Conservation (phyloP, 768 basidiomycete species). For the Trametes gibbosa region DNA sequence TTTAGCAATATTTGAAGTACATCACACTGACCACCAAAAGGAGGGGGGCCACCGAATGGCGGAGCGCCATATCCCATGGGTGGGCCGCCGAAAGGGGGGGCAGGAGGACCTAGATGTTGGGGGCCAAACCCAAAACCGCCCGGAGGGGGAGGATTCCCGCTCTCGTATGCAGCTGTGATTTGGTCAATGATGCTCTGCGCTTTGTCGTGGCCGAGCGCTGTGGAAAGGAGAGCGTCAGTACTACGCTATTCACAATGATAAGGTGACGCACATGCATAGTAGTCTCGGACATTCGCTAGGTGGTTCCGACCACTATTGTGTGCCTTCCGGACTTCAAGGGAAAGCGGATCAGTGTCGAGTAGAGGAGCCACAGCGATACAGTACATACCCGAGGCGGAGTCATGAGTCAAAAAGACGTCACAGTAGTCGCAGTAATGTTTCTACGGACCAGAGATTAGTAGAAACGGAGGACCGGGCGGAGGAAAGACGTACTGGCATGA, state of each 20-base stretch:
- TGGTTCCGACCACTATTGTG: conserved; percentile 99
- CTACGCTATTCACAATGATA: background rate
- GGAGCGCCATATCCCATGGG: conserved; percentile 50
- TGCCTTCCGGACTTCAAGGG: conserved; percentile 81
- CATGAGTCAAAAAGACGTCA: conserved; percentile 92
- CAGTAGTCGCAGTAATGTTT: conserved; percentile 96
- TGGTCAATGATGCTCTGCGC: conserved; percentile 98
- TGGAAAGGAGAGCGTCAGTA: conserved; percentile 15
- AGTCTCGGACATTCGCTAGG: conserved; percentile 92
- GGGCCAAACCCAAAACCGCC: conserved; percentile 87
- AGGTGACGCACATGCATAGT: conserved; percentile 63
- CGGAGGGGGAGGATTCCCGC: conserved; percentile 79
- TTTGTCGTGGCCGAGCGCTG: conserved; percentile 91
- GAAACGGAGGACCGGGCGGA: background rate
- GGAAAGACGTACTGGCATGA: conserved; percentile 61
- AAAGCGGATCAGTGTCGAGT: conserved; percentile 1
- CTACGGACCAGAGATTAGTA: conserved; percentile 34
- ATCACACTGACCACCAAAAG: conserved; percentile 25
- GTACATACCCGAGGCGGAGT: conserved; percentile 79
- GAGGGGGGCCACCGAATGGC: conserved; percentile 52
- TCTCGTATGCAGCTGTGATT: conserved; percentile 92
- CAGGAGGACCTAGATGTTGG: conserved; percentile 58
- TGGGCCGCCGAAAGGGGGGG: conserved; percentile 46
- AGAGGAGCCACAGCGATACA: conserved; percentile 28
- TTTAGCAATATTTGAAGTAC: background rate